These are phyloP conservation scores for Dendrobium catenatum DNA, from an alignment of 106 monocot genomes.

Conservation along the genomic window DNA sequence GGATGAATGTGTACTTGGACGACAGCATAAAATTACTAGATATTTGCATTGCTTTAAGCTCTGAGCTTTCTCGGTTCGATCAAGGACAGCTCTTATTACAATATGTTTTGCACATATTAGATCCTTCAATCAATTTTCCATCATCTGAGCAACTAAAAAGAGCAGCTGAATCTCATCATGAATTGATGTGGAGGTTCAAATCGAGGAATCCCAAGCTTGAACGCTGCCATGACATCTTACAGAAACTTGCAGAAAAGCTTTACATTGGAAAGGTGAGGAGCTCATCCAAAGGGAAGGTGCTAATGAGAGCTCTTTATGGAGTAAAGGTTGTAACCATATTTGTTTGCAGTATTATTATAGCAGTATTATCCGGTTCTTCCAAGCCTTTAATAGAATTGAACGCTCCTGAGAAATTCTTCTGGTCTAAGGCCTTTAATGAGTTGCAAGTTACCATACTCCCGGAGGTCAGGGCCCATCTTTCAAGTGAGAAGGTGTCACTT, in stretches of 20 bases:
- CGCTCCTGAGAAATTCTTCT: constrained; percentile 47
- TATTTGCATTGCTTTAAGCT: constrained; percentile 65
- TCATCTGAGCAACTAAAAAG: constrained; percentile 30
- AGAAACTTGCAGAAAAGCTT: constrained; percentile 33
- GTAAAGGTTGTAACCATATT: constrained; percentile 58
- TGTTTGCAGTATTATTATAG: constrained; percentile 40
- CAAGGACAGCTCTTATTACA: constrained; percentile 53
- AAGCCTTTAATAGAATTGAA: constrained; percentile 38
- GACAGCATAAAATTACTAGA: constrained; percentile 79
- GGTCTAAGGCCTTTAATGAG: constrained; percentile 50
- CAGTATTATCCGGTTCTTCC: constrained; percentile 41
- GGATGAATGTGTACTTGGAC: constrained; percentile 76
- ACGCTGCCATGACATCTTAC: constrained; percentile 25
- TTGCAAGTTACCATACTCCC: constrained; percentile 30
- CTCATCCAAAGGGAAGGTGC: constrained; percentile 62
- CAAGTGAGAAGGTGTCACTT: not conserved
- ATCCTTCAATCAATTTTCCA: constrained; percentile 7
- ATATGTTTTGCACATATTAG: constrained; percentile 44
- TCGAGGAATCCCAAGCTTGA: constrained; percentile 39
- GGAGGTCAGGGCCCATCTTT: constrained; percentile 17
- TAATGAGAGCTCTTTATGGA: constrained; percentile 70
- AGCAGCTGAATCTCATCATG: constrained; percentile 37
- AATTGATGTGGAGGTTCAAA: constrained; percentile 32
- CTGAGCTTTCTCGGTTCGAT: constrained; percentile 66
- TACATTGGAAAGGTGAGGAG: constrained; percentile 39